Conservation (phyloP, 257 asterid genomes). For the Catharanthus roseus region DNA sequence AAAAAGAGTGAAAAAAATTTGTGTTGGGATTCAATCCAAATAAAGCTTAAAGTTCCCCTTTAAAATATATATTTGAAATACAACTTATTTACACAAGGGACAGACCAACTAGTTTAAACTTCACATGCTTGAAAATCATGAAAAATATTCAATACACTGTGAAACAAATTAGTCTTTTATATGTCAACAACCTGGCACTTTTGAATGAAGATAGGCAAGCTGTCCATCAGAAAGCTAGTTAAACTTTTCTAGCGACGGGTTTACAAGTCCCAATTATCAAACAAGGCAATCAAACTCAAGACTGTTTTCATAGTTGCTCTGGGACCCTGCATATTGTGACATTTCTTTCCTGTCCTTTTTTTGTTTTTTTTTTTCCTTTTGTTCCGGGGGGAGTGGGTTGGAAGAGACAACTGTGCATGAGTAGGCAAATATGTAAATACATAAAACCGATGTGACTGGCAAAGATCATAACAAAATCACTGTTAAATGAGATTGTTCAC, state of each 20-base stretch:
- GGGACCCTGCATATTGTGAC: too few species aligned
- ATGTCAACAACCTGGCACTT: background rate
- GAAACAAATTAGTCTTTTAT: background rate
- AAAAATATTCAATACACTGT: background rate
- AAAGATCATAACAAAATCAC: background rate
- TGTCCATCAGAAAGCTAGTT: background rate
- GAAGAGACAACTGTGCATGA: too few species aligned
- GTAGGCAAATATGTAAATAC: background rate
- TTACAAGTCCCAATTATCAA: background rate
- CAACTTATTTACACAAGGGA: too few species aligned
- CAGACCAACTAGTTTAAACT: background rate
- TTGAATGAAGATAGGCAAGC: background rate
- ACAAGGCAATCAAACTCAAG: background rate
- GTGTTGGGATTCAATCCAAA: too few species aligned
- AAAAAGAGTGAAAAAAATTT: too few species aligned
- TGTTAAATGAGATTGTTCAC: background rate
- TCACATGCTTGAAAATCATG: background rate
- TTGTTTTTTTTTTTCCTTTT: too few species aligned
- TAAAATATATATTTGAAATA: background rate
- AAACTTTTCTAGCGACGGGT: background rate
- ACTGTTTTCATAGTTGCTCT: background rate
- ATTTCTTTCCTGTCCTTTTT: too few species aligned
- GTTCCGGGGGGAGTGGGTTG: too few species aligned
- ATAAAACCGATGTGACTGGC: background rate
- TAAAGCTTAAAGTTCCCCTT: too few species aligned